A percentile compares a stretch with the other conserved stretches of the same genome.
Conservation (phyloP, 73 alveolate species). For the Paraurostyla sp. region DNA sequence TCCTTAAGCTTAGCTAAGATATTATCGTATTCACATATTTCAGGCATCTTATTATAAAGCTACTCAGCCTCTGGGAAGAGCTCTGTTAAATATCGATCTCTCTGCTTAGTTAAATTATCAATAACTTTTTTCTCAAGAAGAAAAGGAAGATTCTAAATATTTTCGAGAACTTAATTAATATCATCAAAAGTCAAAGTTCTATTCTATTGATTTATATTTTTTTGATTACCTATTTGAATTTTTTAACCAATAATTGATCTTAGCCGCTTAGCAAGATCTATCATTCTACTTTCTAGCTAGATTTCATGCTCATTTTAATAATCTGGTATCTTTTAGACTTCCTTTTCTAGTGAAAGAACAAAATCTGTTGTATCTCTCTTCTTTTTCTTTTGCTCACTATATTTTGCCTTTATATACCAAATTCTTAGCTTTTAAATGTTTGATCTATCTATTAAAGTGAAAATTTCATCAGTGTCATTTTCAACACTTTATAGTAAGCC, state of each 20-base stretch:
- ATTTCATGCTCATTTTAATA: neutral
- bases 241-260: neutral
- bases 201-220: neutral
- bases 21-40: neutral
- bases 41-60: neutral
- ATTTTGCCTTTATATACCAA: slow-evolving; percentile 11
- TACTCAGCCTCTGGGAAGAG: neutral
- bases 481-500: neutral
- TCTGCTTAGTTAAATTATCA: neutral
- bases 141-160: neutral
- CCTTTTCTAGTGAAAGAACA: neutral
- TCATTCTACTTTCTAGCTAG: neutral
- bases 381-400: neutral
- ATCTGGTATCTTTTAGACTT: neutral
- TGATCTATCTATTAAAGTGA: neutral
- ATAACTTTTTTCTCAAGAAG: neutral
- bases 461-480: neutral
- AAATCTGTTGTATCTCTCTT: neutral
- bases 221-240: neutral
- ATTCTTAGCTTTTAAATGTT: neutral
- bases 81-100: neutral
- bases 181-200: neutral
- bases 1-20: neutral
- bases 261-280: neutral
- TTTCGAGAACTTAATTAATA: neutral